Conservation (phyloP, 331 rosid species). For the Spiraea crenata region DNA sequence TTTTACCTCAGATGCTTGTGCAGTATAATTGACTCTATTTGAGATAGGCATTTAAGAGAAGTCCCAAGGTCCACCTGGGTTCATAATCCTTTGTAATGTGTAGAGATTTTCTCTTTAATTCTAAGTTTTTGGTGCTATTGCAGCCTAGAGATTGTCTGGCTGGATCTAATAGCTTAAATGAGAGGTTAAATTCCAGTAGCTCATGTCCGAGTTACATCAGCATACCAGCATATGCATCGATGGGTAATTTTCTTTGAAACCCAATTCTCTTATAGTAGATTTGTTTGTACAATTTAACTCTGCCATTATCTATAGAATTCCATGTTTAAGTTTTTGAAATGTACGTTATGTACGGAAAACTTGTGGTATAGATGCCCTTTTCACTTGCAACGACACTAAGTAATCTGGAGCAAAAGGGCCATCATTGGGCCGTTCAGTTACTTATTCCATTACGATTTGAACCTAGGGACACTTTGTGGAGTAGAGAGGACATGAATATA, state of each 20-base stretch:
- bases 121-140: constrained; percentile 22
- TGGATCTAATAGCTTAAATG: constrained; percentile 37
- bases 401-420: constrained; percentile 1
- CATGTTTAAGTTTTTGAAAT: neutral
- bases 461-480: neutral
- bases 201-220: constrained; percentile 75
- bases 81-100: constrained; percentile 5
- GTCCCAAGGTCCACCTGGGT: neutral
- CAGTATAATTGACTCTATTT: neutral
- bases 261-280: constrained; percentile 2
- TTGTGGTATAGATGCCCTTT: neutral
- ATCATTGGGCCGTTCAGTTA: neutral
- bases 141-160: constrained; percentile 81
- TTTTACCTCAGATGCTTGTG: neutral
- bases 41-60: constrained; percentile 7
- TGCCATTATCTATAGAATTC: neutral
- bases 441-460: neutral
- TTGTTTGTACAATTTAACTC: neutral
- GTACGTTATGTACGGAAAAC: constrained; percentile 1
- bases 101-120: constrained; percentile 14
- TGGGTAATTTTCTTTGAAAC: constrained; percentile 34
- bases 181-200: constrained; percentile 38
- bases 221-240: constrained; percentile 52
- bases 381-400: neutral
- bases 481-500: neutral